Base-by-base conservation (phyloP, 805 yeast species). In the Wickerhamomyces tratensis region DNA sequence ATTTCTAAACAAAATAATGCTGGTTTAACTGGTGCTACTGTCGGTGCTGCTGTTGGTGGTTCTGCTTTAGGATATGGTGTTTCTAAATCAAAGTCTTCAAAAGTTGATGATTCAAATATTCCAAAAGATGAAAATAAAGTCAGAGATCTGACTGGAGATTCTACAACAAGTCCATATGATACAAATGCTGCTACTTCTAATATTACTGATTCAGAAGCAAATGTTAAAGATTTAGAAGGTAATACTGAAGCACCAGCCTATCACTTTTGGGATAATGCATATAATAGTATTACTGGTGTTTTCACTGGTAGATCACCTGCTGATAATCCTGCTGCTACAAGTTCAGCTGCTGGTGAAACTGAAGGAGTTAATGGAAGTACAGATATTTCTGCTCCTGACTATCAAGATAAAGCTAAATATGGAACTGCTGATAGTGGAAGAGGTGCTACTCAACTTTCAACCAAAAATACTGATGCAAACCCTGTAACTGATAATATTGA, bases 401-500 rank as follows among this genome's bases (percentile, higher is more conserved):
- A 29, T 33, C 37, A 40, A 26, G 40, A n/a, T 13, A n/a, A 30
- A 20, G 12, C 15, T 25, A 36, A 38, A 12, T 15, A 29, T 33
- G 41, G 40, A 26, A 36, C 11, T 31, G 37, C 41, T 13, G 48
- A 42, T 33, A 8, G 25, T 15, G 46, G 43, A 2, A 30, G 10
- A 15, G 54, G 54, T 25, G 49, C 54, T 6, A 49, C 52, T 3
- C 46, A 41, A 36, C 31, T 36, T 20, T 33, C 40, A 27, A n/a
- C 15, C n/a, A 14, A 8, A 4, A 4, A 40, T 25, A 13, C 20
- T 2, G 12, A 37, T 14, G 40, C 20, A 20, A 20, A 20, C 20
- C 20, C 20, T 20, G 2, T 20, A 20, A 20, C 20, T 20, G 20
- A 20, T 20, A 20, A 20, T 20, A 20, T 20, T 20, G 20, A 20